These are phyloP conservation scores for Aschersonia sp. DNA, from an alignment of 2,329 filamentous ascomycete species.

Conservation along the genomic window DNA sequence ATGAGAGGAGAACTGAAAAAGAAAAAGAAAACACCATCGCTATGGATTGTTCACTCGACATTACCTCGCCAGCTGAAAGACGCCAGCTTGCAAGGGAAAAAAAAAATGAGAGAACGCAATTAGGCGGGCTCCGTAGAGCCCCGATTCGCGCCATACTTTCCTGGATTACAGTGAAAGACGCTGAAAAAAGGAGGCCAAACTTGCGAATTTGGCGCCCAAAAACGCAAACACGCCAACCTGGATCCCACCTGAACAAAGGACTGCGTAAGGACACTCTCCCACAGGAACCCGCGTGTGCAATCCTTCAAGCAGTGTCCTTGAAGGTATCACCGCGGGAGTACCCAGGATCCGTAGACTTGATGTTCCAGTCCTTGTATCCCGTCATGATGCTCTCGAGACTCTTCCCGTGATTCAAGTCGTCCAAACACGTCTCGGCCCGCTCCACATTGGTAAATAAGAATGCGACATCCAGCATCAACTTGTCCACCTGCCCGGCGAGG, in stretches of 20 bases:
- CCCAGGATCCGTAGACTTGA: conserved; percentile 1
- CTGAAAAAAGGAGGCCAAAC: too few relatives aligned
- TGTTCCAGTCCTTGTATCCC: conserved; percentile 3
- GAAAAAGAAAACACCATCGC: too few relatives aligned
- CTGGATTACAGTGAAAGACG: too few relatives aligned
- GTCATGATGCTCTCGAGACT: conserved; percentile 11
- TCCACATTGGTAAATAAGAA: conserved; percentile 33
- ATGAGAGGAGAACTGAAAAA: too few relatives aligned
- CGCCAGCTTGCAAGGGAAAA: too few relatives aligned
- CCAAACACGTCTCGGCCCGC: conserved; percentile 28
- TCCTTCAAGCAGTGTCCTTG: background rate
- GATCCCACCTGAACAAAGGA: background rate
- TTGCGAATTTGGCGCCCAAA: background rate
- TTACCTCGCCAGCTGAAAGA: too few relatives aligned
- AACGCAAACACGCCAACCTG: background rate
- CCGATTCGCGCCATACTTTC: too few relatives aligned
- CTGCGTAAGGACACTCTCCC: too few relatives aligned
- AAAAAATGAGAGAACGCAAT: too few relatives aligned
- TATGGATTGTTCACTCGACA: too few relatives aligned
- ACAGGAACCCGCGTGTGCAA: too few relatives aligned
- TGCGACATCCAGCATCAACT: conserved; percentile 12
- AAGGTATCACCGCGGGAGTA: background rate
- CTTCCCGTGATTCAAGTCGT: conserved; percentile 29
- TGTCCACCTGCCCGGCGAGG: conserved; percentile 20
- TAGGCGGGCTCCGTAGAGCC: too few relatives aligned